A percentile compares a stretch with the other conserved stretches of the same genome.
Evolutionary conservation across 2,329 filamentous ascomycete genomes (phyloP).

Genomic region (Epichloe typhina): DNA sequence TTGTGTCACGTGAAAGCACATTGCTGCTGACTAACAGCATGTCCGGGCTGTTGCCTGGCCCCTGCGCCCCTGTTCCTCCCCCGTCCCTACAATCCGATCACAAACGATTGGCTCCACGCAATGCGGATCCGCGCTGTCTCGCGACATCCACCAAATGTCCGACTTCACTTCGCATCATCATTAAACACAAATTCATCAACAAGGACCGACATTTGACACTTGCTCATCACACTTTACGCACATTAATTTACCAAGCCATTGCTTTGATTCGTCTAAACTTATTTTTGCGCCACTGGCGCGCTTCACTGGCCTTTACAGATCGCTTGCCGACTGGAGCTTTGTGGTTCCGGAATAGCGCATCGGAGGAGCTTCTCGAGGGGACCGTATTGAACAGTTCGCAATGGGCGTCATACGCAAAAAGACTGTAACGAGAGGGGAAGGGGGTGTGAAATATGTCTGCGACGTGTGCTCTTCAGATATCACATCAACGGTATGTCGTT

Average conservation of each 20-base stretch:
- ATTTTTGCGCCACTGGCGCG: constrained; percentile 3
- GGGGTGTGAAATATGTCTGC: constrained; percentile 90
- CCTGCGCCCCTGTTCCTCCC: background rate
- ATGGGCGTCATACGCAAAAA: constrained; percentile 98
- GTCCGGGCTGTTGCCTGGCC: background rate
- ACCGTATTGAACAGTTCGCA: background rate
- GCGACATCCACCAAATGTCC: constrained; percentile 6
- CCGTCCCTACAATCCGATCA: background rate
- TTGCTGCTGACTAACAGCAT: background rate
- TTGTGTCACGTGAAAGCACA: background rate
- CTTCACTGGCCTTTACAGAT: background rate
- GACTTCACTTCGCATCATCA: constrained; percentile 10
- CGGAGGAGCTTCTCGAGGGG: background rate
- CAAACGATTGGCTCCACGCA: background rate
- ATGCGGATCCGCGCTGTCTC: constrained; percentile 2
- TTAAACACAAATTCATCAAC: constrained; percentile 6
- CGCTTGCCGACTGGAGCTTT: background rate
- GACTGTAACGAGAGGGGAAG: constrained; percentile 72
- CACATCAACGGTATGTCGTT: constrained; percentile 70
- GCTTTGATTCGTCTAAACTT: constrained; percentile 9
- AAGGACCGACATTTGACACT: constrained; percentile 3
- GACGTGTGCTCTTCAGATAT: constrained; percentile 95
- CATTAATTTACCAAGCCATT: constrained; percentile 5
- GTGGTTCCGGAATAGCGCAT: background rate
- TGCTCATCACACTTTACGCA: constrained; percentile 19